Evolutionary conservation across 140 eudicot genomes (phyloP), one percentile per base, ranked within the genome.

Genomic region (Senecio squalidus): DNA sequence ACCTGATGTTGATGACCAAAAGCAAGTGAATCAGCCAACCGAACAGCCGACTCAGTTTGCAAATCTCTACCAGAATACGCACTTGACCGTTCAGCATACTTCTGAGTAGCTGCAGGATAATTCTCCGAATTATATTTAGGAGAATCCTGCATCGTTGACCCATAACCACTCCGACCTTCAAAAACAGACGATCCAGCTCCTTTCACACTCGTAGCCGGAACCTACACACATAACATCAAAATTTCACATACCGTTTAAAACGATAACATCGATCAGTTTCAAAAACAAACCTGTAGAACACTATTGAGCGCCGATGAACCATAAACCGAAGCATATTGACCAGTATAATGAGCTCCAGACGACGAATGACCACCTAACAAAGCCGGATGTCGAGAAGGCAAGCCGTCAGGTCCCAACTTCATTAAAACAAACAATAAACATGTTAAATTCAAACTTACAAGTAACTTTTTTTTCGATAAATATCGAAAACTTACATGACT

Each of bases 1-100:
- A 88, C 97, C 98, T 90, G 82, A 50, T 75, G 97, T 64, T 89
- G 84, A 73, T 59, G 84, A 51, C 83, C 67, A 74, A 73, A 80
- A 56, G 88, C 58, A 71, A 76, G 69, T 47, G 95, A 68, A 64
- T 89, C 97, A 45, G 80, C 67, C 67, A 70, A 76, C 46, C 94
- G 78, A 54, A 58, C 72, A 26, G 84, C 33, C 58, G 86, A 48
- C 64, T 86, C 95, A 52, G 36, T 79, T 49, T 70, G 93, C 60
- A 78, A 38, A 75, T 83, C 97, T 66, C 81, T 65, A 38, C 77
- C 88, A 9, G 71, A 49, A 69, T 86, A 90, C 11, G 85, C 66
- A 67, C 81, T 73, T 41, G 84, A 71, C 39, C 82, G 71, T 44
- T 89, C 97, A 77, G 70, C 74, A 64, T 77, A 85, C 56, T 83